Evolutionary conservation across 345 rosid species (phyloP), one percentile per base, ranked within the genome.

Genomic region (Citrus glauca): DNA sequence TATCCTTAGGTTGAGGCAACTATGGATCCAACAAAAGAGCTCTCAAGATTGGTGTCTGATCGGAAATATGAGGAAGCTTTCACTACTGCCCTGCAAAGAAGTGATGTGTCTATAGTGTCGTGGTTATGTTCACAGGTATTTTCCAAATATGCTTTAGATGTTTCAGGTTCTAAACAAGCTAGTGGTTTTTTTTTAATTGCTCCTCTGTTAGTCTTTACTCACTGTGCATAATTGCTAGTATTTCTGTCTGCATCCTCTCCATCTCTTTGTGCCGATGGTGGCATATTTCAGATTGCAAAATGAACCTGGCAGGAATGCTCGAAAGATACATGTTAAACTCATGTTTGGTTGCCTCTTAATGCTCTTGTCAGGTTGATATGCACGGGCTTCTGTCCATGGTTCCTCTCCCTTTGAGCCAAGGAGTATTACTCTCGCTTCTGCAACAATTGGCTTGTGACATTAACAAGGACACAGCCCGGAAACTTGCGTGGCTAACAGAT

Each of bases 121-220:
- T 94, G 99, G 99, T 84, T 96, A 75, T 96, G 99, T 63, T 83
- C 88, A 78, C 97, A 92, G 98, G 98, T 94, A 79, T 64, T 45
- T 28, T n/a, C 20, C 16, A 8, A 28, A 66, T 72, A 22, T 30
- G 69, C 2, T 38, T 61, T 4, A 6, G 45, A 5, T 24, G 75
- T 57, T 19, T 53, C 64, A 11, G 59, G 17, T 45, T 27, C 59
- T 25, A n/a, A 25, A 45, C 50, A 45, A 45, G 14, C 17, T 45
- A 45, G 16, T 45, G 50, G 17, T 3, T 45, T 45, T 45, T 45
- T 45, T 45, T 11, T 9, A 13, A 45, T 45, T 1, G 1, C 17
- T 45, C 50, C 17, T 4, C 50, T 45, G 16, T 45, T 45, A 45
- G 50, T 3, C 33, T 2, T 14, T 63, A 20, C 19, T 14, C 33